Base-by-base conservation (phyloP, 768 basidiomycete species). In the Phaffia tasmanica region DNA sequence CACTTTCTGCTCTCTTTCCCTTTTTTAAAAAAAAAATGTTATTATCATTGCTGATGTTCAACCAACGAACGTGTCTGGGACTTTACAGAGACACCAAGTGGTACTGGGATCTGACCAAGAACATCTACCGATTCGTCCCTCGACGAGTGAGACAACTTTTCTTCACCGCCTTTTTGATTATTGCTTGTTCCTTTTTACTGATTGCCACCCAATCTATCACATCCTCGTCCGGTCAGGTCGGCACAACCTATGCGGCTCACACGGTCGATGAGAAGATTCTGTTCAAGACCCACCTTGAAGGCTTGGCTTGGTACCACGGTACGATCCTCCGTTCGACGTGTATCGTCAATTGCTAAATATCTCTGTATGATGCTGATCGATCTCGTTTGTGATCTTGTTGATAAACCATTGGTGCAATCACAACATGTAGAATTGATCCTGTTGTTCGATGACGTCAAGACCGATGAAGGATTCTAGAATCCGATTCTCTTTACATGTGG, bases 51-150 rank as follows among this genome's bases (percentile, higher is more conserved):
- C 30, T 32, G n/a, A 19, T 46, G 48, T 57, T 25, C 35, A n/a
- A 49, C 47, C 32, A 27, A 27, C 14, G 57, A 46, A 1, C 30
- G 8, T 50, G 16, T 15, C 3, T 53, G 21, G 25, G 46, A 46
- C 11, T 42, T 42, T 42, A 11, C 58, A 67, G 57, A 19, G 62
- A 67, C 53, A 67, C 66, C 47, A 53, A 53, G 50, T 59, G 61
- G 51, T 66, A 66, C 65, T 49, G 50, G 29, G 7, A 50, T 35
- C 21, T 50, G 11, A 29, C 48, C 46, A 11, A 35, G 42, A 6
- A 46, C 18, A 67, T 67, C 61, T 67, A 49, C 66, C 66, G 66
- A 29, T 67, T 67, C 46, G 60, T 56, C 14, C 66, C 66, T 0
- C 51, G 53, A 42, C 54, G 66, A 27, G 47, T 23, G 11, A 55